phyloP scores from a whole-genome alignment of 208 protist genomes.

The Plasmodiophora brassicae region DNA sequence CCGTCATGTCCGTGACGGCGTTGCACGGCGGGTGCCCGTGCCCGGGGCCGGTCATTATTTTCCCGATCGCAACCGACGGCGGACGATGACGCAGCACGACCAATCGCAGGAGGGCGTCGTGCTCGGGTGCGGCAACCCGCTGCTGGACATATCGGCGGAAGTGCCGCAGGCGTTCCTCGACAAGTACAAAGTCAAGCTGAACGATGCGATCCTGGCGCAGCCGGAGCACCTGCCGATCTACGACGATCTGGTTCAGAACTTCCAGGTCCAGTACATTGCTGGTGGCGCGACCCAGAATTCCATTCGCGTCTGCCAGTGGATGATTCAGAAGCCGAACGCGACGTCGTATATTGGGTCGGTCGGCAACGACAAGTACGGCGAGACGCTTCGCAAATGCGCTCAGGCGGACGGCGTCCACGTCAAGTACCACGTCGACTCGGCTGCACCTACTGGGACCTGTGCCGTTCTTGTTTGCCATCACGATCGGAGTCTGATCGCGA shows the following conservation, averaged over 20 bases:
- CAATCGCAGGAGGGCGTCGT: too few species aligned
- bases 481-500: conserved; percentile 46
- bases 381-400: conserved; percentile 36
- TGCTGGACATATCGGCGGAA: conserved; percentile 49
- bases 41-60: too few species aligned
- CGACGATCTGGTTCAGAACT: conserved; percentile 32
- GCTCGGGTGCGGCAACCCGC: conserved; percentile 46
- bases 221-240: conserved; percentile 48
- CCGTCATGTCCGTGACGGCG: too few species aligned
- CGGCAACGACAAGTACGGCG: conserved; percentile 47
- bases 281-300: conserved; percentile 51
- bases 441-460: conserved; percentile 39
- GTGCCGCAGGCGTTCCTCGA: conserved; percentile 37
- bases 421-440: conserved; percentile 20
- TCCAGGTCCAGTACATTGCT: conserved; percentile 44
- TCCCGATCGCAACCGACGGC: too few species aligned
- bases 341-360: conserved; percentile 50
- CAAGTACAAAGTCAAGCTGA: conserved; percentile 47
- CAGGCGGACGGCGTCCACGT: conserved; percentile 17
- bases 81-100: too few species aligned
- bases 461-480: conserved; percentile 41
- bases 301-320: conserved; percentile 47
- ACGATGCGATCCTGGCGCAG: conserved; percentile 37
- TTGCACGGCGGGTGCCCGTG: too few species aligned
- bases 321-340: conserved; percentile 3